Percentiles rank a stretch among this genome's conserved stretches.
These are phyloP conservation scores for Coemansia sp. DNA, from an alignment of 371 early-diverging fungal genomes.

Conservation along the genomic window DNA sequence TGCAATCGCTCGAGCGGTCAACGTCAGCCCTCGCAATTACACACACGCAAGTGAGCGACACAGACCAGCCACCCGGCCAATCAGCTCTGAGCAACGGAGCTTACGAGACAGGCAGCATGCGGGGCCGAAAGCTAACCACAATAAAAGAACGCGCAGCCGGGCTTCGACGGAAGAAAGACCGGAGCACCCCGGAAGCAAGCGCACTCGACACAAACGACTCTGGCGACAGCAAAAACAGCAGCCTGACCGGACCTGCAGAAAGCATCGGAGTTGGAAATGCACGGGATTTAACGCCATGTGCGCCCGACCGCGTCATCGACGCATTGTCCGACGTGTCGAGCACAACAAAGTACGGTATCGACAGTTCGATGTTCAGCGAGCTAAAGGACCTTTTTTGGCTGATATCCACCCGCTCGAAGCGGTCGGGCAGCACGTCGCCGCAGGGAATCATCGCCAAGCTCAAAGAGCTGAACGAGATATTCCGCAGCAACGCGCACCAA, in stretches of 20 bases:
- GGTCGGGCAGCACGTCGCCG: slow-evolving; percentile 85
- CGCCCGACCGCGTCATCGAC: slow-evolving; percentile 4
- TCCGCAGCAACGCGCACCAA: slow-evolving; percentile 91
- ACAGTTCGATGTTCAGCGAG: slow-evolving; percentile 79
- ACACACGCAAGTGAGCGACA: not conserved
- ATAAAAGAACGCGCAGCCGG: slow-evolving; percentile 35
- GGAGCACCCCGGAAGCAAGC: slow-evolving; percentile 11
- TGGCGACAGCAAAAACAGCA: slow-evolving; percentile 16
- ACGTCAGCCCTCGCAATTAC: slow-evolving; percentile 14
- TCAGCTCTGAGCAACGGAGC: slow-evolving; percentile 1
- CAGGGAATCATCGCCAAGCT: slow-evolving; percentile 81
- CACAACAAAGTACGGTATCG: slow-evolving; percentile 55
- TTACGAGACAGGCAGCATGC: not conserved
- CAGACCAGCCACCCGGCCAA: not conserved
- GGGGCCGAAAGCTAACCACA: slow-evolving; percentile 20
- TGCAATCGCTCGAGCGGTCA: slow-evolving; percentile 33
- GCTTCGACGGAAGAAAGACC: slow-evolving; percentile 36
- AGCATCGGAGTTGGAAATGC: not conserved
- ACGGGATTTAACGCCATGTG: not conserved
- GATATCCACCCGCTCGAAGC: slow-evolving; percentile 79
- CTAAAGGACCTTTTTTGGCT: slow-evolving; percentile 85
- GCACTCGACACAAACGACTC: slow-evolving; percentile 1
- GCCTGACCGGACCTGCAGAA: not conserved
- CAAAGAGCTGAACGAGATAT: slow-evolving; percentile 84
- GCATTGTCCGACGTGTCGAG: slow-evolving; percentile 48